Evolutionary conservation across 1,284 basidiomycete species (phyloP).

Genomic region (Ustilago crameri): DNA sequence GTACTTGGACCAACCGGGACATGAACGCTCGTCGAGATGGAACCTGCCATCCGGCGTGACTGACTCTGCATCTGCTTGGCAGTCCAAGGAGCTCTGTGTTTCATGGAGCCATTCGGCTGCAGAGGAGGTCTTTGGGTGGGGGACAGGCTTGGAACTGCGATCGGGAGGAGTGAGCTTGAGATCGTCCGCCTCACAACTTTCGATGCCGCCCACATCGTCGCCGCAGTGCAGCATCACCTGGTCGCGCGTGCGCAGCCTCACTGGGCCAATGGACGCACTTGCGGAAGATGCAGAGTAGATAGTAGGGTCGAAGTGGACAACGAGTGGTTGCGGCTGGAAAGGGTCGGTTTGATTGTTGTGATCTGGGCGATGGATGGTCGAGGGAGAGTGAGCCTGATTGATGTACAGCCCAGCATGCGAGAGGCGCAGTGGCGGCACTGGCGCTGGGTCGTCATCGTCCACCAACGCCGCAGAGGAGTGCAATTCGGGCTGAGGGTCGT

Average conservation of each 20-base stretch:
- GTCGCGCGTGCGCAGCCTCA: constrained; percentile 27
- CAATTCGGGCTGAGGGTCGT: constrained; percentile 5
- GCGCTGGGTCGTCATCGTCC: constrained; percentile 36
- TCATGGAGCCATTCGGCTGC: constrained; percentile 7
- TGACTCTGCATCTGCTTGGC: constrained; percentile 17
- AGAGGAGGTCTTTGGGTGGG: constrained; percentile 3
- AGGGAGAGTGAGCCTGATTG: constrained; percentile 41
- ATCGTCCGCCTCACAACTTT: constrained; percentile 46
- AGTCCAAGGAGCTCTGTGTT: constrained; percentile 12
- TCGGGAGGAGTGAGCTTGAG: constrained; percentile 14
- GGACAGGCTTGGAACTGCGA: neutral
- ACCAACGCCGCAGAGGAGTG: constrained; percentile 15
- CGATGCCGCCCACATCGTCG: constrained; percentile 35
- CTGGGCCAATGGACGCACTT: constrained; percentile 24
- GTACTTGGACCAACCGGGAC: constrained; percentile 40
- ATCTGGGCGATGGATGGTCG: constrained; percentile 22
- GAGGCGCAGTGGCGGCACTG: constrained; percentile 45
- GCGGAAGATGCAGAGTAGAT: constrained; percentile 17
- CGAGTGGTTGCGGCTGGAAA: constrained; percentile 36
- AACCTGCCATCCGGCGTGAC: constrained; percentile 39
- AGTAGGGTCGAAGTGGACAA: constrained; percentile 40
- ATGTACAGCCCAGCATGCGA: constrained; percentile 53
- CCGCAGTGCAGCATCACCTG: constrained; percentile 51
- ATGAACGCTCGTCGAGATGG: constrained; percentile 29
- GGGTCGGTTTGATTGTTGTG: constrained; percentile 29